Evolutionary conservation across 2,329 filamentous ascomycete genomes (phyloP).

Genomic region (Fusarium compactum): DNA sequence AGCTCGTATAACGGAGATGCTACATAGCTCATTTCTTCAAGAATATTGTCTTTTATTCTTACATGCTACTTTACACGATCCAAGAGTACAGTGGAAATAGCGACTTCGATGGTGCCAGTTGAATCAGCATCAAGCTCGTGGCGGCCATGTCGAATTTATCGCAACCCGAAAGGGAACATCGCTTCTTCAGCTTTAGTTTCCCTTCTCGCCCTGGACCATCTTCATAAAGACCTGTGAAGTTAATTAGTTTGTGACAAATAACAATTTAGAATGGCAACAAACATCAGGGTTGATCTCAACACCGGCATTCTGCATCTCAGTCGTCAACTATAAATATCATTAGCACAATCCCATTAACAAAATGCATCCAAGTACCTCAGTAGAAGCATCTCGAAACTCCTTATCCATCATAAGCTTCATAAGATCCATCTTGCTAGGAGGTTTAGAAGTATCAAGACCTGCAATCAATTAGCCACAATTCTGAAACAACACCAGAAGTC

Average conservation of each 20-base stretch:
- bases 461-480: not conserved
- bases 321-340: slow-evolving; percentile 25
- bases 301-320: slow-evolving; percentile 41
- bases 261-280: not conserved
- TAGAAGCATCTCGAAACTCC: slow-evolving; percentile 41
- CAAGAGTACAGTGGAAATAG: no score
- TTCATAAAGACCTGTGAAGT: slow-evolving; percentile 30
- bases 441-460: slow-evolving; percentile 37
- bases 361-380: not conserved
- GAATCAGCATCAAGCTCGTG: no score
- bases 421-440: slow-evolving; percentile 42
- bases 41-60: not conserved
- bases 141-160: not conserved
- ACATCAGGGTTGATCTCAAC: slow-evolving; percentile 40
- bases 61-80: not conserved
- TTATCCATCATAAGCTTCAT: slow-evolving; percentile 44
- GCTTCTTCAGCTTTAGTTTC: not conserved
- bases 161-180: accelerated
- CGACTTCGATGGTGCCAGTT: not conserved
- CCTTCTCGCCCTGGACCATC: slow-evolving; percentile 22
- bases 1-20: no score
- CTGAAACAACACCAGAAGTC: accelerated
- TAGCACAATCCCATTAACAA: not conserved
- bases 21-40: accelerated
- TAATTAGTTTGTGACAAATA: not conserved